Evolutionary conservation across 2,329 filamentous ascomycete species (phyloP).

Genomic region (Diaporthe longicolla): DNA sequence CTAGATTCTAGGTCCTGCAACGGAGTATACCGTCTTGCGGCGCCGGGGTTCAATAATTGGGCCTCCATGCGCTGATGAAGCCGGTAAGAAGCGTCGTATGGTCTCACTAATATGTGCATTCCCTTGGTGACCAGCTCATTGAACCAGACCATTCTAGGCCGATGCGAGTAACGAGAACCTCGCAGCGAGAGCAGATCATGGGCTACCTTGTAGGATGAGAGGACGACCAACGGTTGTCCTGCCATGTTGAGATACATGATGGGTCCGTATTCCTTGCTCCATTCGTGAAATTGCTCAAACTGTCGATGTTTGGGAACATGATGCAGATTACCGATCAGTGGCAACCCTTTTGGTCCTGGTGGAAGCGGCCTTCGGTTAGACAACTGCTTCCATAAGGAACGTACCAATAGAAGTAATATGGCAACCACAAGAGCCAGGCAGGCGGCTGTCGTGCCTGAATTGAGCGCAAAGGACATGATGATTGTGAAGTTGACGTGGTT

Average conservation of each 20-base stretch:
- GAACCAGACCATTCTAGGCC: not conserved
- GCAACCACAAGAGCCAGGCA: not conserved
- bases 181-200: not conserved
- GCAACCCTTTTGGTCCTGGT: not conserved
- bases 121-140: not conserved
- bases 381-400: not conserved
- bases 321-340: slow-evolving; percentile 6
- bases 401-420: not conserved
- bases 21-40: not conserved
- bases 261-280: slow-evolving; percentile 9
- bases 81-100: not conserved
- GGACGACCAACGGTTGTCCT: not conserved
- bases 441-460: not conserved
- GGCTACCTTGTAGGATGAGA: not conserved
- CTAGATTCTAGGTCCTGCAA: slow-evolving; percentile 6
- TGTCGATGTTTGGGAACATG: not conserved
- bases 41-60: not conserved
- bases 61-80: slow-evolving; percentile 5
- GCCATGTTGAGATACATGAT: slow-evolving; percentile 12
- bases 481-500: not conserved
- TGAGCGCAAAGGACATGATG: not conserved
- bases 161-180: not conserved
- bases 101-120: not conserved
- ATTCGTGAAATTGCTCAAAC: not conserved
- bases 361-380: not conserved